Evolutionary conservation across 2,329 filamentous ascomycete species (phyloP).

Genomic region (Curvularia eragrostidis): DNA sequence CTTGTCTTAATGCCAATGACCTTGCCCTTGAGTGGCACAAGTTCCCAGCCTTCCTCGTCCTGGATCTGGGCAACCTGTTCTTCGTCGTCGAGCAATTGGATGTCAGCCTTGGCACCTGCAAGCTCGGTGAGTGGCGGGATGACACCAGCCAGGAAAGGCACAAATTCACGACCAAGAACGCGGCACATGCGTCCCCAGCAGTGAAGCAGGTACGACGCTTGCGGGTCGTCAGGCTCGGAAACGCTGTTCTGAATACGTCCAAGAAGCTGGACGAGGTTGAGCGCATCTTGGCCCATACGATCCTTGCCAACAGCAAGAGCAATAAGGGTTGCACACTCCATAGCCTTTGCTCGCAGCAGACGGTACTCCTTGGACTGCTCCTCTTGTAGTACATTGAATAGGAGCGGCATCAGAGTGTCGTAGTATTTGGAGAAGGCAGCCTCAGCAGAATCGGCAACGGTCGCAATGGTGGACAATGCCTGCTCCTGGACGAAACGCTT

Average conservation of each 20-base stretch:
- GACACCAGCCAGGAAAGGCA: slow-evolving; percentile 89
- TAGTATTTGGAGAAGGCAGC: slow-evolving; percentile 95
- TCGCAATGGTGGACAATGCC: slow-evolving; percentile 95
- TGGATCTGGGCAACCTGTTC: slow-evolving; percentile 92
- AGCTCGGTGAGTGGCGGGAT: slow-evolving; percentile 93
- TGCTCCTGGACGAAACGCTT: slow-evolving; percentile 98
- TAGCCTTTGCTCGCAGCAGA: slow-evolving; percentile 91
- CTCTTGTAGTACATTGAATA: slow-evolving; percentile 86
- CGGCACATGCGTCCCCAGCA: slow-evolving; percentile 99
- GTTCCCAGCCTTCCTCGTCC: slow-evolving; percentile 95
- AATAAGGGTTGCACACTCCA: slow-evolving; percentile 98
- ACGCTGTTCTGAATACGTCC: slow-evolving; percentile 82
- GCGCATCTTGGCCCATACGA: slow-evolving; percentile 84
- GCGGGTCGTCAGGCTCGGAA: slow-evolving; percentile 89
- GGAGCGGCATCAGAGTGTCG: slow-evolving; percentile 90
- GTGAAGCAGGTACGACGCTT: slow-evolving; percentile 96
- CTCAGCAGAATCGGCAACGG: slow-evolving; percentile 97
- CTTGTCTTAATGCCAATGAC: slow-evolving; percentile 98
- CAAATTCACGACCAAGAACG: slow-evolving; percentile 86
- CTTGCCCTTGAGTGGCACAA: slow-evolving; percentile 96
- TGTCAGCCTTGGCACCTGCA: slow-evolving; percentile 94
- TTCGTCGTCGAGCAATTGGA: slow-evolving; percentile 93
- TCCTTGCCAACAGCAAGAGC: slow-evolving; percentile 94
- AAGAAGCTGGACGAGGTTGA: slow-evolving; percentile 85
- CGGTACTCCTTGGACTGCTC: slow-evolving; percentile 95